A percentile compares a stretch with the other conserved stretches of the same genome.
These are phyloP conservation scores for Deinandra increscens DNA, from an alignment of 129 eudicot species.

Conservation along the genomic window DNA sequence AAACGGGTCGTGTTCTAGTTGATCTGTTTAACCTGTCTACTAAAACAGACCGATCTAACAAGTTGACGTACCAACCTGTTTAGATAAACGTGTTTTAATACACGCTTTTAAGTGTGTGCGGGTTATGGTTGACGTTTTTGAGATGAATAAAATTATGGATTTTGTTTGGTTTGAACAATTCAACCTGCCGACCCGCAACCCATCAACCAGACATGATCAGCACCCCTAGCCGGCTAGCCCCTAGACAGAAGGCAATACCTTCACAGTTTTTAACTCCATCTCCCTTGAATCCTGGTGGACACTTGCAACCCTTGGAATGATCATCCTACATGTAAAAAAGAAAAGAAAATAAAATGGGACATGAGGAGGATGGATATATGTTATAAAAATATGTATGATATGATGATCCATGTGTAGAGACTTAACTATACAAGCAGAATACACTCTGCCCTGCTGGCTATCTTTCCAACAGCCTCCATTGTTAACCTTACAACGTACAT, in stretches of 20 bases:
- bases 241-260: slow-evolving; percentile 35
- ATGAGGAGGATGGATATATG: neutral
- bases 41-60: no score
- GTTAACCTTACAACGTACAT: slow-evolving; percentile 60
- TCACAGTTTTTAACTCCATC: slow-evolving; percentile 74
- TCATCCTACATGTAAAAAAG: slow-evolving; percentile 48
- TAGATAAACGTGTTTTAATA: no score
- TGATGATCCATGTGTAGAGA: neutral
- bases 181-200: no score
- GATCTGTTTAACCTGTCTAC: no score
- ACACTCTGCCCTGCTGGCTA: slow-evolving; percentile 35
- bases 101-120: no score
- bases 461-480: slow-evolving; percentile 49
- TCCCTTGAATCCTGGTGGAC: slow-evolving; percentile 86
- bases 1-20: no score
- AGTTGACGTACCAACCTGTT: no score
- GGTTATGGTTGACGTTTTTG: no score
- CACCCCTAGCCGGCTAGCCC: no score
- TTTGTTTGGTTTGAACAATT: no score
- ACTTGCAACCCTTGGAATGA: slow-evolving; percentile 75
- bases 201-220: no score
- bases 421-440: slow-evolving; percentile 42
- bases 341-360: neutral
- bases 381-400: neutral
- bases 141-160: no score